Conservation (phyloP, 1,139 yeast species). For the Geotrichum candidum region DNA sequence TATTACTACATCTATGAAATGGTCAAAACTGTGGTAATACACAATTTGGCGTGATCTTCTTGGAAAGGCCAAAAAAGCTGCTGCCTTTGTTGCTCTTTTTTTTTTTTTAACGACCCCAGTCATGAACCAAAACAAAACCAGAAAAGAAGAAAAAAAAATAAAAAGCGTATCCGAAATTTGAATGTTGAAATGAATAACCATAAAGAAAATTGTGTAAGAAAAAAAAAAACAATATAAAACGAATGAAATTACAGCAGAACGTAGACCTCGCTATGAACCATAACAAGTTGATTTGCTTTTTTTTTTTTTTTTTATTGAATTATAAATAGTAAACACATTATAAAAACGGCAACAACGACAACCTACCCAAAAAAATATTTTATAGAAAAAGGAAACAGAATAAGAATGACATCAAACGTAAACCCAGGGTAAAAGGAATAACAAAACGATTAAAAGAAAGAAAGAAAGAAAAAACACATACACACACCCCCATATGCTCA, state of each 20-base stretch:
- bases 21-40: not conserved
- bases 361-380: not conserved
- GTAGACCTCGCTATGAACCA: no score
- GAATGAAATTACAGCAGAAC: no score
- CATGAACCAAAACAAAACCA: not conserved
- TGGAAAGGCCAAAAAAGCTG: not conserved
- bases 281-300: no score
- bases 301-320: no score
- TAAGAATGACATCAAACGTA: not conserved
- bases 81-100: not conserved
- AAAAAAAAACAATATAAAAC: no score
- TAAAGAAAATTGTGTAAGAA: no score
- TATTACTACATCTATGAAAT: conserved; percentile 44
- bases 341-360: not conserved
- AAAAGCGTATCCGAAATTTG: no score
- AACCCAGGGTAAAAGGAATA: not conserved
- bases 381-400: not conserved
- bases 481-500: not conserved
- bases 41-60: not conserved
- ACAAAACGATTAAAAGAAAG: not conserved
- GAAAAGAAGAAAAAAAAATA: not conserved
- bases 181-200: no score
- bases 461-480: not conserved
- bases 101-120: not conserved
- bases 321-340: not conserved